A percentile compares a stretch with the other conserved stretches of the same genome.
Evolutionary conservation across 495 filamentous ascomycete genomes (phyloP).

Genomic region (Aspergillus biplanus): DNA sequence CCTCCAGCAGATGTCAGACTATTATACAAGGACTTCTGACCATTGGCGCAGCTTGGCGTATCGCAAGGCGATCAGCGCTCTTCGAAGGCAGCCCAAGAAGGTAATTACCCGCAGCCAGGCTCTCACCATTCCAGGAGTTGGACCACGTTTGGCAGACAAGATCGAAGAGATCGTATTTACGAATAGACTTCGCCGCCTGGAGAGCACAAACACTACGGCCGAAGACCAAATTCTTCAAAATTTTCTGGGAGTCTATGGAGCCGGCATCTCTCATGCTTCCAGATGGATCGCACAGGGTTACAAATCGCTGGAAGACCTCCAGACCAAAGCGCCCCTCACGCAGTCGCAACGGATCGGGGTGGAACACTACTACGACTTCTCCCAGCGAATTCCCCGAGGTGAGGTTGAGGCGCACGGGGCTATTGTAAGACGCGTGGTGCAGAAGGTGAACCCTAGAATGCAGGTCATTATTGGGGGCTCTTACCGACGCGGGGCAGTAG

Average conservation of each 20-base stretch:
- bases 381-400: constrained; percentile 75
- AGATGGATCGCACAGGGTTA: constrained; percentile 81
- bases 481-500: constrained; percentile 77
- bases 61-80: constrained; percentile 73
- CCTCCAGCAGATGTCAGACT: constrained; percentile 80
- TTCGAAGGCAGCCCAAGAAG: constrained; percentile 67
- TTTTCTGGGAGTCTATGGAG: constrained; percentile 83
- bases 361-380: constrained; percentile 81
- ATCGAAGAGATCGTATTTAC: constrained; percentile 91
- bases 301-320: constrained; percentile 73
- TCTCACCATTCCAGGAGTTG: constrained; percentile 68
- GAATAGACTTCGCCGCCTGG: constrained; percentile 72
- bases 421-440: constrained; percentile 65
- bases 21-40: constrained; percentile 76
- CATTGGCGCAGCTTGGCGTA: constrained; percentile 82
- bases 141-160: constrained; percentile 76
- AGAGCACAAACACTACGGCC: constrained; percentile 67
- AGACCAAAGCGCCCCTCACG: constrained; percentile 65
- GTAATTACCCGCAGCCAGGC: constrained; percentile 74
- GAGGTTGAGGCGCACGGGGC: constrained; percentile 75
- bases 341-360: constrained; percentile 78
- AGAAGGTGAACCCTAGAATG: constrained; percentile 62
- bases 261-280: constrained; percentile 68
- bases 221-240: constrained; percentile 62
- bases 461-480: constrained; percentile 80